phyloP scores from a whole-genome alignment of 2,329 filamentous ascomycete species.

The Penicillium sp. region DNA sequence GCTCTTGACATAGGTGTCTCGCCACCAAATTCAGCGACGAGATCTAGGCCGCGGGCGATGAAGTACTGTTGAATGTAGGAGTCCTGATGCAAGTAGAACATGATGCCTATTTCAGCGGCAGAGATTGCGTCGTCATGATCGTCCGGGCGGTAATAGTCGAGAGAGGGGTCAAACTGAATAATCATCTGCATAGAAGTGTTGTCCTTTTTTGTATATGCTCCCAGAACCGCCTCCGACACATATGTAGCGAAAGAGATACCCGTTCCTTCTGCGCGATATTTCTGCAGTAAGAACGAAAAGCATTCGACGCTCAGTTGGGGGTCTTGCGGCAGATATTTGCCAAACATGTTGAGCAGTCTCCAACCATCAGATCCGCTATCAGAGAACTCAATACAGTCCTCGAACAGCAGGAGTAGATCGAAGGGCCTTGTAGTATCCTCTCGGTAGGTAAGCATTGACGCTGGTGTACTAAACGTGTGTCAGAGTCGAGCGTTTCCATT shows the following conservation, averaged over 20 bases:
- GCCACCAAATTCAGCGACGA: no score
- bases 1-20: no score
- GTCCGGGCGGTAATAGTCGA: not conserved
- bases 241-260: not conserved
- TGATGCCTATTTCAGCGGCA: not conserved
- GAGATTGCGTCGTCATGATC: not conserved
- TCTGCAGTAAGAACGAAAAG: not conserved
- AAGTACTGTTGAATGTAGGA: no score
- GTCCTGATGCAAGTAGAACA: no score
- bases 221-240: not conserved
- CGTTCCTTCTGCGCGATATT: not conserved
- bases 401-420: not conserved
- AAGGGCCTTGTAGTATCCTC: not conserved
- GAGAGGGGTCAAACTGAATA: not conserved
- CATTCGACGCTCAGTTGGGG: not conserved
- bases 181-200: not conserved
- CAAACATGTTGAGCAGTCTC: not conserved
- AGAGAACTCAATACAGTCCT: slow-evolving; percentile 2
- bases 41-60: no score
- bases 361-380: not conserved
- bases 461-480: not conserved
- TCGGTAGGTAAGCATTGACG: not conserved
- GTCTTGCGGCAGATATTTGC: not conserved
- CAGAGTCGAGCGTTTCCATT: no score
- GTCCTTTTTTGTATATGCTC: not conserved